Evolutionary conservation across 768 basidiomycete species (phyloP).

Genomic region (Suillus subalutaceus): DNA sequence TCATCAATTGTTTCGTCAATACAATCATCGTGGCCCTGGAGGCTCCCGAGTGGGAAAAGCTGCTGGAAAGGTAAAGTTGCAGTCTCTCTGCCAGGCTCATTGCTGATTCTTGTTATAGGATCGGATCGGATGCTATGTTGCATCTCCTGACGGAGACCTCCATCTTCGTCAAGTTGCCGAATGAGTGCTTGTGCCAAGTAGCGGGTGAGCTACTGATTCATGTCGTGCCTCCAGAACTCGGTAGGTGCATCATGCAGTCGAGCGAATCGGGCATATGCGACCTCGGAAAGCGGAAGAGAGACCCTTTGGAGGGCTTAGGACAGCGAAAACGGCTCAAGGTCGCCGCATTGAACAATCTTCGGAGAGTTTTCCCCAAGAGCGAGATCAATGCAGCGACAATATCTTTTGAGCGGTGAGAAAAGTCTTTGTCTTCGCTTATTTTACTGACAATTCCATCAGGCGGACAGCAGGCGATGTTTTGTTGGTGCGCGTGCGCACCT

Average conservation of each 20-base stretch:
- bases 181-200: constrained; percentile 84
- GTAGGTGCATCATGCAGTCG: constrained; percentile 15
- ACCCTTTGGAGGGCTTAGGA: constrained; percentile 15
- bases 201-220: constrained; percentile 71
- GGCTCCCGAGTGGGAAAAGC: constrained; percentile 62
- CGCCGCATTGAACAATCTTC: background rate
- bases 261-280: constrained; percentile 4
- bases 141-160: constrained; percentile 78
- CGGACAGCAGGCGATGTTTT: constrained; percentile 52
- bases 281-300: constrained; percentile 28
- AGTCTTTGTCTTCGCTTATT: background rate
- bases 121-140: constrained; percentile 76
- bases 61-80: constrained; percentile 59
- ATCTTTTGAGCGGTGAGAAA: constrained; percentile 15
- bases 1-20: too few species aligned
- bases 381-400: too few species aligned
- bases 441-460: constrained; percentile 29
- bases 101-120: constrained; percentile 45
- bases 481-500: constrained; percentile 59
- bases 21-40: too few species aligned
- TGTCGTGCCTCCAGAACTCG: constrained; percentile 29
- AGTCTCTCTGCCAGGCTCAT: background rate
- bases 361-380: too few species aligned
- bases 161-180: constrained; percentile 77
- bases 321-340: constrained; percentile 33